Base-by-base conservation (phyloP, 768 basidiomycete species). In the Panaeolus papilionaceus region DNA sequence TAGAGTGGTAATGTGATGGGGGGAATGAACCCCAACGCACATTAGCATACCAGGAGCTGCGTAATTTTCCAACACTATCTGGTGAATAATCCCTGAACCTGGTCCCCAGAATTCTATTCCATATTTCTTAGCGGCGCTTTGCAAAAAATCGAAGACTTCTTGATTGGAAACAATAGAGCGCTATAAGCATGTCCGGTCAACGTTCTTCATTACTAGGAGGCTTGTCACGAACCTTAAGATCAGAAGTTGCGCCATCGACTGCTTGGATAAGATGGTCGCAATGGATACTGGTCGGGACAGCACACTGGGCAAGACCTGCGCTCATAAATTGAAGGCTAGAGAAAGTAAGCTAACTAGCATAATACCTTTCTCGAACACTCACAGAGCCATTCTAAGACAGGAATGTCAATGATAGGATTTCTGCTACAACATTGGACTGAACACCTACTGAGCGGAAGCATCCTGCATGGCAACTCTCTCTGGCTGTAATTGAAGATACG, bases 181-280 rank as follows among this genome's bases (percentile, higher is more conserved):
- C 93, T 96, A 71, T 3, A 45, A 51, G 63, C 37, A 12, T 12
- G 40, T 66, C 9, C 66, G 64, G 61, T 61, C 26, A 44, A 71
- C 16, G 23, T 23, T 39, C 39, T 38, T 8, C 16, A n/a, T 44
- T 12, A 38, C 38, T 11, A n/a, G 33, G 64, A 68, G 42, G 38
- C 62, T 20, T 8, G 58, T 10, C 63, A 62, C 66, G 14, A 72
- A 93, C 94, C 87, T 94, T 83, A 67, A 99, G 81, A 75, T 99
- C 98, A 2, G 87, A 79, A 47, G 91, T 86, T 2, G 96, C 98
- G 3, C 97, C 97, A 64, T 91, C 87, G n/a, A 86, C 83, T 18
- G 98, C 98, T 78, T 96, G 95, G 67, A 99, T 98, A 54, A 99
- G 85, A 79, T 99, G 98, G 75, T 99, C 98, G 74, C 98, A 99